Conservation (phyloP, 2,329 filamentous ascomycete species). For the Domatiomyces globalis region DNA sequence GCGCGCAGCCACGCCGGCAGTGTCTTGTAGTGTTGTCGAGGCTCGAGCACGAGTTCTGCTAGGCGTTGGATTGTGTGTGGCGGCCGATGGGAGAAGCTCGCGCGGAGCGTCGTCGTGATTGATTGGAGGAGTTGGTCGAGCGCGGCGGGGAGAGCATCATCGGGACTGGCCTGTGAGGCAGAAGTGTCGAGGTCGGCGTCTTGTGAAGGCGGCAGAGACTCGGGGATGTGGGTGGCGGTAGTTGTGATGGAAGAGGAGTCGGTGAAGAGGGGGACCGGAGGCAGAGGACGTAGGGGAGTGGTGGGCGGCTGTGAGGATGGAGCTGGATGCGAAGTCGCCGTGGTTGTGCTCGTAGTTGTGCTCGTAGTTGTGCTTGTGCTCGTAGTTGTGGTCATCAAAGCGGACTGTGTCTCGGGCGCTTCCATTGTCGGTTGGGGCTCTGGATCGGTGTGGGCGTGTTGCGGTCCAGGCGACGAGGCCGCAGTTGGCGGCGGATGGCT, state of each 20-base stretch:
- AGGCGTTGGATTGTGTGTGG: conserved; percentile 90
- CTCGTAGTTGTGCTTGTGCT: conserved; percentile 6
- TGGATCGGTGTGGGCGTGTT: conserved; percentile 23
- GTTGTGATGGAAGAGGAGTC: conserved; percentile 25
- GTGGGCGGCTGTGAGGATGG: conserved; percentile 26
- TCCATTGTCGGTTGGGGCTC: conserved; percentile 4
- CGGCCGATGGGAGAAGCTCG: conserved; percentile 57
- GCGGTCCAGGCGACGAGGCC: conserved; percentile 14
- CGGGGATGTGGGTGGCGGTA: conserved; percentile 28
- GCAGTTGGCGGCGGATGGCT: conserved; percentile 17
- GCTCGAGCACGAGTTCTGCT: conserved; percentile 67
- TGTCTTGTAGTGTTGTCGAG: conserved; percentile 64
- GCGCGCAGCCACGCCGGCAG: conserved; percentile 79
- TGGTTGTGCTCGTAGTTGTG: conserved; percentile 18
- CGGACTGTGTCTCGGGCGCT: conserved; percentile 5
- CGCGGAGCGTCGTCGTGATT: conserved; percentile 46
- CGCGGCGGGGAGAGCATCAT: conserved; percentile 43
- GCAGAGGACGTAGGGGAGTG: conserved; percentile 18
- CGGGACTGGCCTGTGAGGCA: conserved; percentile 25
- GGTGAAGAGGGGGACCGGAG: conserved; percentile 27
- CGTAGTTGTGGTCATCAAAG: not conserved
- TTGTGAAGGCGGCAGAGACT: conserved; percentile 31
- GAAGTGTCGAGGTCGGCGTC: conserved; percentile 21
- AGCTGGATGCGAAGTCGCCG: conserved; percentile 20
- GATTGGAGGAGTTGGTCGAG: conserved; percentile 48